Percentiles rank a stretch among this genome's conserved stretches.
These are phyloP conservation scores for Melastoma malabathricum DNA, from an alignment of 345 rosid species.

Conservation along the genomic window DNA sequence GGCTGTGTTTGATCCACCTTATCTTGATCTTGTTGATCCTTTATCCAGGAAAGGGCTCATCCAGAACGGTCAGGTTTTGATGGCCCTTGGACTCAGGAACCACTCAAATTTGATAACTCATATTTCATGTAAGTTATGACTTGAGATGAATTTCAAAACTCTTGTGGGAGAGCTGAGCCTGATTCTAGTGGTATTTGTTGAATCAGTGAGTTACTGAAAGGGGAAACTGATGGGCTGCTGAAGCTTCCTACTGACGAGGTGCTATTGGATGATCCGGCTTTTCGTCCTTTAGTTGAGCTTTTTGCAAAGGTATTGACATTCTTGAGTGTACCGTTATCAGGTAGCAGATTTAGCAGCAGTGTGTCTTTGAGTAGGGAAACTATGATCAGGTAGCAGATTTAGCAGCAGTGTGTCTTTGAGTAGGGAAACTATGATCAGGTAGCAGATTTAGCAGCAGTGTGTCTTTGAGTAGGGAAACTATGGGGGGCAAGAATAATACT, in stretches of 20 bases:
- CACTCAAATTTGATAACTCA: constrained; percentile 85
- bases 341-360: too few relatives aligned
- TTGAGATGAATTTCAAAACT: not conserved
- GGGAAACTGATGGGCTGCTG: constrained; percentile 67
- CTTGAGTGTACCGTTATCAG: not conserved
- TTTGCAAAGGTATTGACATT: constrained; percentile 60
- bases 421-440: too few relatives aligned
- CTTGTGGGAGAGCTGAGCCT: not conserved
- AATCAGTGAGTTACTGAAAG: constrained; percentile 55
- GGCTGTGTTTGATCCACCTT: not conserved
- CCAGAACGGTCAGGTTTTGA: constrained; percentile 91
- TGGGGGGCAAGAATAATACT: too few relatives aligned
- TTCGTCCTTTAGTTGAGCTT: constrained; percentile 59
- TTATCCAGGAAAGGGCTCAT: constrained; percentile 74
- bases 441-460: too few relatives aligned
- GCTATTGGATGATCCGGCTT: constrained; percentile 50
- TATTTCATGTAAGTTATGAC: constrained; percentile 62
- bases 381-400: too few relatives aligned
- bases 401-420: too few relatives aligned
- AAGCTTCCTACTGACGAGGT: constrained; percentile 81
- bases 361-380: too few relatives aligned
- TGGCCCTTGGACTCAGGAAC: constrained; percentile 94
- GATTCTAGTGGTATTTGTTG: constrained; percentile 2
- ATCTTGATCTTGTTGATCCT: constrained; percentile 6
- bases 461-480: too few relatives aligned